A percentile compares a stretch with the other conserved stretches of the same genome.
Conservation (phyloP, 805 yeast species). For the Starmerella bombi region DNA sequence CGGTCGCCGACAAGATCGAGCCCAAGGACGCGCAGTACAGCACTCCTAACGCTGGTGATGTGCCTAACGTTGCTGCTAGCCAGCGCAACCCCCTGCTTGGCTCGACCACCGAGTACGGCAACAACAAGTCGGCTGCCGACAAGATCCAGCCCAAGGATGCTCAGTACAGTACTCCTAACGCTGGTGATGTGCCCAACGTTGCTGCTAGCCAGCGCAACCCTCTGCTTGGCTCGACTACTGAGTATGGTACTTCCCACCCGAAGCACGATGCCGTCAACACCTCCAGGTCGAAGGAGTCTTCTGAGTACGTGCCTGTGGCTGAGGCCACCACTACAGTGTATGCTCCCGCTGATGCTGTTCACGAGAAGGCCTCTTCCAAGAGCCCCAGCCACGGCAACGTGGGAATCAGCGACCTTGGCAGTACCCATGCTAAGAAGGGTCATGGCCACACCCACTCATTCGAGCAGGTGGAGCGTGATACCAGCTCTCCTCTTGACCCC, state of each 20-base stretch:
- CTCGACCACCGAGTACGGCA: slow-evolving; percentile 4
- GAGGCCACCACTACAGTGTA: slow-evolving; percentile 3
- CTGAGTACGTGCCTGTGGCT: slow-evolving; percentile 1
- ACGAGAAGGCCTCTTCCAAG: background rate
- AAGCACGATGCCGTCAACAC: background rate
- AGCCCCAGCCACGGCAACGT: slow-evolving; percentile 2
- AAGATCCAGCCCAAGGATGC: background rate
- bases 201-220: slow-evolving; percentile 4
- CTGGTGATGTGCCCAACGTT: background rate
- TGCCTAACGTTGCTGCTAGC: slow-evolving; percentile 3
- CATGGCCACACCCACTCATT: slow-evolving; percentile 7
- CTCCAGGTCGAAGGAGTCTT: background rate
- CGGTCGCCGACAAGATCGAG: background rate
- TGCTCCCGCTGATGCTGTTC: background rate
- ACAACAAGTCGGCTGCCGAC: background rate
- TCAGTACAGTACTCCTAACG: slow-evolving; percentile 1
- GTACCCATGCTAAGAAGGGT: no score
- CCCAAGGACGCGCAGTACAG: slow-evolving; percentile 6
- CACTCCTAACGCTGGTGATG: background rate
- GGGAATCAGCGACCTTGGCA: background rate
- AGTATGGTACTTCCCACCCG: background rate
- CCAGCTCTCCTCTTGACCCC: slow-evolving; percentile 13
- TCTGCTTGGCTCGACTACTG: slow-evolving; percentile 1
- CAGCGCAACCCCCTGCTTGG: slow-evolving; percentile 10
- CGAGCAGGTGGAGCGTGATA: slow-evolving; percentile 9